Percentiles rank a stretch among this genome's conserved stretches.
Conservation (phyloP, 352 stramenopile species). For the Phytopythium oedochilum region DNA sequence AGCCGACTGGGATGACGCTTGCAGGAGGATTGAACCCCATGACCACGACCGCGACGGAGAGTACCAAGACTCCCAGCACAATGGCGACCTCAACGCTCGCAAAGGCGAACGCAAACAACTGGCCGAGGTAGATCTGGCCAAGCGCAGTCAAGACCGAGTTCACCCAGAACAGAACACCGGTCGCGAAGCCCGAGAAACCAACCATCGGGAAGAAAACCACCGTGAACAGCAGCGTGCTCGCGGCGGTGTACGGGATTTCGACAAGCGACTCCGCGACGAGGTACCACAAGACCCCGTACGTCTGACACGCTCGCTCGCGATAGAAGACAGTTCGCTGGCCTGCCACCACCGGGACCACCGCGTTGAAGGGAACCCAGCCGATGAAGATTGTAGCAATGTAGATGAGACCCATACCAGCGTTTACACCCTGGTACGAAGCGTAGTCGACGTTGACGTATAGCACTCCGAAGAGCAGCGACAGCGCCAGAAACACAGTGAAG, state of each 20-base stretch:
- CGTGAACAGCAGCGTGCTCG: slow-evolving; percentile 24
- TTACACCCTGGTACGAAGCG: slow-evolving; percentile 24
- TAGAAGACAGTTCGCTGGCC: slow-evolving; percentile 78
- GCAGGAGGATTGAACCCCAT: slow-evolving; percentile 29
- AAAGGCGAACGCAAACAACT: slow-evolving; percentile 19
- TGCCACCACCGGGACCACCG: slow-evolving; percentile 68
- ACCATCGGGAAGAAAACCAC: slow-evolving; percentile 32
- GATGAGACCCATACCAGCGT: slow-evolving; percentile 50
- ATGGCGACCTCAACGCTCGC: slow-evolving; percentile 18
- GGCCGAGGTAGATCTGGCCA: slow-evolving; percentile 24
- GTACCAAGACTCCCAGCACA: slow-evolving; percentile 17
- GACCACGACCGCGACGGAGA: slow-evolving; percentile 33
- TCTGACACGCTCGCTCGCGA: slow-evolving; percentile 54
- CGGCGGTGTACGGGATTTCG: slow-evolving; percentile 54
- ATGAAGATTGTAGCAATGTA: slow-evolving; percentile 71
- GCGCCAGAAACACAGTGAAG: slow-evolving; percentile 15
- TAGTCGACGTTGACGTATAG: slow-evolving; percentile 18
- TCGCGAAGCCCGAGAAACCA: slow-evolving; percentile 23
- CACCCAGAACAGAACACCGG: slow-evolving; percentile 19
- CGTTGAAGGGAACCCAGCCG: slow-evolving; percentile 42
- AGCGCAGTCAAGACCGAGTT: slow-evolving; percentile 16
- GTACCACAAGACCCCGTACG: slow-evolving; percentile 73
- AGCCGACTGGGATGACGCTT: slow-evolving; percentile 14
- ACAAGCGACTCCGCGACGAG: slow-evolving; percentile 55
- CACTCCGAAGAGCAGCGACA: slow-evolving; percentile 11